Percentiles rank a stretch among this genome's conserved stretches.
phyloP scores from a whole-genome alignment of 495 filamentous ascomycete genomes.

The Aspergillus diversus region DNA sequence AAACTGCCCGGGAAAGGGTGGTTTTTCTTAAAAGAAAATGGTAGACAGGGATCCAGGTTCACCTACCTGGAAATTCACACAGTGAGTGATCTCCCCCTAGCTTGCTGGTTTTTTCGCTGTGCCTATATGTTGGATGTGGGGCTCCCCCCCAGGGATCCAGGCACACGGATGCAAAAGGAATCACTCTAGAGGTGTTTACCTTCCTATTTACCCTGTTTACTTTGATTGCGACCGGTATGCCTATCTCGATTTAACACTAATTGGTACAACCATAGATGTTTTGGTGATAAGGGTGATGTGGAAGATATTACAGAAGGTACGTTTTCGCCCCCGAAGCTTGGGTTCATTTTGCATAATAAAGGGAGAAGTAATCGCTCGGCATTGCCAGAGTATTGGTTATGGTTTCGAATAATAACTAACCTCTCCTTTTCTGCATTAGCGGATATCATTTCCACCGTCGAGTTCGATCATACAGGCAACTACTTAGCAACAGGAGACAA shows the following conservation, averaged over 20 bases:
- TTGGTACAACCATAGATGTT: slow-evolving; percentile 68
- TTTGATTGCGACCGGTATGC: not conserved
- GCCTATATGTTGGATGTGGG: not conserved
- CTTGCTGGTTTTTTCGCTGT: slow-evolving; percentile 12
- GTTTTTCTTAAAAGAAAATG: slow-evolving; percentile 67
- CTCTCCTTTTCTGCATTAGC: slow-evolving; percentile 53
- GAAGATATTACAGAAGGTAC: slow-evolving; percentile 99
- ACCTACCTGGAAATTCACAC: slow-evolving; percentile 99
- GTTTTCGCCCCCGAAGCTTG: slow-evolving; percentile 17
- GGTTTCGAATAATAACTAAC: slow-evolving; percentile 10
- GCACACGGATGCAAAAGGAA: not conserved
- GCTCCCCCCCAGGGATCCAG: not conserved
- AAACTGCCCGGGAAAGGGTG: slow-evolving; percentile 33
- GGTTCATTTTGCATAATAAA: not conserved
- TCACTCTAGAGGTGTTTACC: not conserved
- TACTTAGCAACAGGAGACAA: slow-evolving; percentile 98
- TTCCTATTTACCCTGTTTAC: not conserved
- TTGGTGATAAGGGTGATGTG: slow-evolving; percentile 99
- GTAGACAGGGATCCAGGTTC: slow-evolving; percentile 91
- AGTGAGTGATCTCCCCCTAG: slow-evolving; percentile 67
- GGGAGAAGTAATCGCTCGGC: not conserved
- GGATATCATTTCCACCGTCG: slow-evolving; percentile 98
- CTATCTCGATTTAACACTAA: slow-evolving; percentile 13
- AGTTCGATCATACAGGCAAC: slow-evolving; percentile 98
- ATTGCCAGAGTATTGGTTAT: not conserved